Evolutionary conservation across 2,329 filamentous ascomycete species (phyloP).

Genomic region (Aspergillus intermedius): DNA sequence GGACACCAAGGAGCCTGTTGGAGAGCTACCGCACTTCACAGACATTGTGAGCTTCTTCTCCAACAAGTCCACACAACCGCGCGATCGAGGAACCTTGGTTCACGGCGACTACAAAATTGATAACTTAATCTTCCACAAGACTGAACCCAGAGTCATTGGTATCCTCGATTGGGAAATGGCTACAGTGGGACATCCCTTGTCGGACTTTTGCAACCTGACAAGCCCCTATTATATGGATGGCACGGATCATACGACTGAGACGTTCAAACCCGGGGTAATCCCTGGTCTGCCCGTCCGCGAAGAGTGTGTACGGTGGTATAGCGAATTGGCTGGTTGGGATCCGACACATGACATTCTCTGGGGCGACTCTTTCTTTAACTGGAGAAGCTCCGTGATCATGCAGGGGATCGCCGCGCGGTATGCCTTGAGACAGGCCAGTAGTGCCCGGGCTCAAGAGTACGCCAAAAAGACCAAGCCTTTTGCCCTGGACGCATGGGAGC

Average conservation of each 20-base stretch:
- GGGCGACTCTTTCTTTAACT: conserved; percentile 59
- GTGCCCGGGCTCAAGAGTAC: conserved; percentile 69
- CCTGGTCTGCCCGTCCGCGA: conserved; percentile 60
- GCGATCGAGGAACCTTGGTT: conserved; percentile 70
- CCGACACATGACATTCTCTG: conserved; percentile 53
- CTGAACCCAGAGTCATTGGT: conserved; percentile 79
- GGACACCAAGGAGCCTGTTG: conserved; percentile 70
- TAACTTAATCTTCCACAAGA: conserved; percentile 83
- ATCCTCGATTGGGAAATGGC: conserved; percentile 99
- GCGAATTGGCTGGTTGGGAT: conserved; percentile 64
- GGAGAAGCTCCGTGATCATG: conserved; percentile 57
- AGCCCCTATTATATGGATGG: conserved; percentile 33
- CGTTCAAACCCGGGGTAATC: conserved; percentile 57
- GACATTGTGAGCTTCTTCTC: conserved; percentile 74
- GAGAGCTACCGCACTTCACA: conserved; percentile 74
- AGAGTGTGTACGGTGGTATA: conserved; percentile 61
- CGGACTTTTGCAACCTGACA: conserved; percentile 76
- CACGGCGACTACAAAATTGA: conserved; percentile 98
- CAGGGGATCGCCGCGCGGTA: conserved; percentile 91
- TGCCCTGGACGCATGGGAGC: conserved; percentile 70
- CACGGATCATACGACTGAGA: conserved; percentile 29
- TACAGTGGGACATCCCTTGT: conserved; percentile 91
- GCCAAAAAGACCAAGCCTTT: conserved; percentile 62
- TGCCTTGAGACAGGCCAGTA: conserved; percentile 82
- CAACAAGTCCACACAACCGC: conserved; percentile 62